Percentiles rank a stretch among this genome's conserved stretches.
Evolutionary conservation across 2,329 filamentous ascomycete species (phyloP).

Genomic region (Blumeria graminis): DNA sequence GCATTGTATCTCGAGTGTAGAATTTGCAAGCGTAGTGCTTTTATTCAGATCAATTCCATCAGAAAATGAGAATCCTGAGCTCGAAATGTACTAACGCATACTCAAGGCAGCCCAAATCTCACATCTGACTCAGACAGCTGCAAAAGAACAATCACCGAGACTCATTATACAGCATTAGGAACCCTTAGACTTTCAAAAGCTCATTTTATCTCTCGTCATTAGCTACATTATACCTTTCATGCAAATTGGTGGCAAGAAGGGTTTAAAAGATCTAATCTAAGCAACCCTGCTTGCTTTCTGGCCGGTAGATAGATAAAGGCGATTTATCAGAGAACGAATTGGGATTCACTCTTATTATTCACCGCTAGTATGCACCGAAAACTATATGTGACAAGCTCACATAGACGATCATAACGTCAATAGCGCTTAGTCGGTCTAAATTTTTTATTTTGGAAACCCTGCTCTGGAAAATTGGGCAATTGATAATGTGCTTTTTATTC

Average conservation of each 20-base stretch:
- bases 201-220: constrained; percentile 84
- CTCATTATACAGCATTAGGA: constrained; percentile 62
- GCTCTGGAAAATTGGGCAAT: no score
- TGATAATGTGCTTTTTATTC: no score
- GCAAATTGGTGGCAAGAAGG: constrained; percentile 50
- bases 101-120: constrained; percentile 74
- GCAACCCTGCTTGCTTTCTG: no score
- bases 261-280: constrained; percentile 40
- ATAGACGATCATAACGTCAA: no score
- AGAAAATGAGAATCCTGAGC: constrained; percentile 27
- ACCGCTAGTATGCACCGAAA: no score
- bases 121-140: constrained; percentile 54
- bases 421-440: no score
- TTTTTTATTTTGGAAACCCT: no score
- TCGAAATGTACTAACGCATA: constrained; percentile 55
- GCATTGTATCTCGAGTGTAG: constrained; percentile 67
- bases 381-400: no score
- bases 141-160: constrained; percentile 39
- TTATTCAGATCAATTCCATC: constrained; percentile 29
- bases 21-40: constrained; percentile 65
- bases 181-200: constrained; percentile 60
- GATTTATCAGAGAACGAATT: no score
- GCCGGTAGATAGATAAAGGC: no score
- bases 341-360: no score
- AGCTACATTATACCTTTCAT: constrained; percentile 65